Percentiles rank a stretch among this genome's conserved stretches.
phyloP scores from a whole-genome alignment of 1,284 basidiomycete genomes.

The Puccinia polysora region DNA sequence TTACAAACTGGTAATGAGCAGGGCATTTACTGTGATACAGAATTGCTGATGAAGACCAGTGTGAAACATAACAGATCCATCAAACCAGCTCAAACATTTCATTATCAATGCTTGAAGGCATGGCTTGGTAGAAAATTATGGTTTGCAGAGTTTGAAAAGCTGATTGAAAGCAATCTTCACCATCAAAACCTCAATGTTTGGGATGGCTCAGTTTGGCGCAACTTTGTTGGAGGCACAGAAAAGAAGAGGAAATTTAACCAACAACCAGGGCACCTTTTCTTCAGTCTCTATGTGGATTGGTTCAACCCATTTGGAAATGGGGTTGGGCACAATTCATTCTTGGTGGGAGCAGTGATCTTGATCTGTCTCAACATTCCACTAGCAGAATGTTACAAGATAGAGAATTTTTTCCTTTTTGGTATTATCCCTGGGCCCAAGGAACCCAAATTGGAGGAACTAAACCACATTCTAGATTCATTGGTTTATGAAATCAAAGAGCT shows the following conservation, averaged over 20 bases:
- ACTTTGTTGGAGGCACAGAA: neutral
- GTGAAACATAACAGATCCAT: neutral
- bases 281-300: slow-evolving; percentile 8
- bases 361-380: slow-evolving; percentile 4
- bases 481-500: neutral
- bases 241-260: neutral
- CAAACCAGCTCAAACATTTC: slow-evolving; percentile 5
- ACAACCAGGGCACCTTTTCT: neutral
- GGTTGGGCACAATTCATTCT: neutral
- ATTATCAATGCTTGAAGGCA: neutral
- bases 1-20: neutral
- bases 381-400: neutral
- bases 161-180: neutral
- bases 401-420: neutral
- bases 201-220: neutral
- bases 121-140: slow-evolving; percentile 2
- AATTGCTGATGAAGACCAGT: neutral
- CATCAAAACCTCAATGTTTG: neutral
- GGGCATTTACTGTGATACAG: neutral
- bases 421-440: slow-evolving; percentile 4
- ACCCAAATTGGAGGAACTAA: neutral
- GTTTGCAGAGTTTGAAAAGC: neutral
- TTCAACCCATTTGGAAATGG: slow-evolving; percentile 5
- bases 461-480: neutral
- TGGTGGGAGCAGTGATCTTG: neutral